These are phyloP conservation scores for Talaromyces albobiverticillius DNA, from an alignment of 2,329 filamentous ascomycete species.

Conservation along the genomic window DNA sequence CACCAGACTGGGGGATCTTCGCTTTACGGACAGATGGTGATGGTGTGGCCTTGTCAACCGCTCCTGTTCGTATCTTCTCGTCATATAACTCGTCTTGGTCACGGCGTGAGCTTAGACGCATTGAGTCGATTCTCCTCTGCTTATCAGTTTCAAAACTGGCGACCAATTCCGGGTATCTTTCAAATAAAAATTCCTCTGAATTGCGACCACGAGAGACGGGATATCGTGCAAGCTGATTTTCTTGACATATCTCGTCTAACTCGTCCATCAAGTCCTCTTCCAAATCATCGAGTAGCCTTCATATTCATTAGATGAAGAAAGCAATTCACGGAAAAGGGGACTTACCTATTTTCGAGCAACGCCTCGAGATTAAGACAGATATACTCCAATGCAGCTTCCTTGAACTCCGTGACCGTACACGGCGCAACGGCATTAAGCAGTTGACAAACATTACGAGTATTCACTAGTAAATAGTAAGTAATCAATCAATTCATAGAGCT, in stretches of 20 bases:
- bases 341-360: constrained; percentile 80
- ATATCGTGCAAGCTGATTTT: constrained; percentile 75
- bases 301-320: constrained; percentile 13
- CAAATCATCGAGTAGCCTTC: constrained; percentile 72
- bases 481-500: not conserved
- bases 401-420: constrained; percentile 80
- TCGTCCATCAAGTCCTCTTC: constrained; percentile 80
- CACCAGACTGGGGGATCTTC: constrained; percentile 42
- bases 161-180: constrained; percentile 46
- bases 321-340: constrained; percentile 13
- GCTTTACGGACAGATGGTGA: constrained; percentile 44
- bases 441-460: constrained; percentile 77
- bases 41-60: constrained; percentile 60
- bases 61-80: constrained; percentile 59
- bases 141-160: constrained; percentile 40
- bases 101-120: constrained; percentile 64
- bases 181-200: constrained; percentile 54
- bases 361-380: constrained; percentile 87
- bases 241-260: constrained; percentile 73
- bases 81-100: constrained; percentile 67
- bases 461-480: constrained; percentile 51
- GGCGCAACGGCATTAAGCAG: constrained; percentile 83
- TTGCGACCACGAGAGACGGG: constrained; percentile 75
- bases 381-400: constrained; percentile 83
- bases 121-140: constrained; percentile 69